These are phyloP conservation scores for Scedosporium dehoogii DNA, from an alignment of 2,329 filamentous ascomycete species.

Conservation along the genomic window DNA sequence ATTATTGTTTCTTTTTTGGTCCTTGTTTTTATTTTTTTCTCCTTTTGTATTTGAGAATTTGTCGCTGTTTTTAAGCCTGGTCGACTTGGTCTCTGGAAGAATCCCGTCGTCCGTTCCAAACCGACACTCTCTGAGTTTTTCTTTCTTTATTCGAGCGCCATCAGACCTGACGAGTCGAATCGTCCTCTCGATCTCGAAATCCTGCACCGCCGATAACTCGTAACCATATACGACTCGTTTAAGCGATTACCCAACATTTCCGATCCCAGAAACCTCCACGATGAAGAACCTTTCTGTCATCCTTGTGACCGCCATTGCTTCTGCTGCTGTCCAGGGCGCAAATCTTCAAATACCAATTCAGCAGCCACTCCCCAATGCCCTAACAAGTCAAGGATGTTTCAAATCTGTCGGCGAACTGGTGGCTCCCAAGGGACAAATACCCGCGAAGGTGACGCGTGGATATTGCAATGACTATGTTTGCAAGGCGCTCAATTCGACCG, in stretches of 20 bases:
- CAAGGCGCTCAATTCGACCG: constrained; percentile 33
- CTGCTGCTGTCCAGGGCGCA: not conserved
- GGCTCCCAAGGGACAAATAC: constrained; percentile 12
- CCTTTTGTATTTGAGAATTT: not conserved
- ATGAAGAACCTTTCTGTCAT: not conserved
- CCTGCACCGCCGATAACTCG: too few species aligned
- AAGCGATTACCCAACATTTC: too few species aligned
- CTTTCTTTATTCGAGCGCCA: not conserved
- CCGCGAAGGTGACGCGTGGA: constrained; percentile 24
- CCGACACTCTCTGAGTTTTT: constrained; percentile 5
- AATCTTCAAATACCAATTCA: constrained; percentile 24
- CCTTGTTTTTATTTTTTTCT: not conserved
- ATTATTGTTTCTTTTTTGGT: not conserved
- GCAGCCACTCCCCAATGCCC: constrained; percentile 24
- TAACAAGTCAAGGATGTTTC: constrained; percentile 43
- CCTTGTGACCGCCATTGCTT: not conserved
- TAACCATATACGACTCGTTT: too few species aligned
- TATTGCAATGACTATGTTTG: constrained; percentile 30
- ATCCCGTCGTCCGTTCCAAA: not conserved
- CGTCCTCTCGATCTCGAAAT: too few species aligned
- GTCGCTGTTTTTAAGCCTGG: not conserved
- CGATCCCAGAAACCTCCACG: too few species aligned
- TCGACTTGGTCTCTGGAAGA: constrained; percentile 1
- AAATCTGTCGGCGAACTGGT: constrained; percentile 29
- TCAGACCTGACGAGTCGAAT: not conserved